A percentile compares a stretch with the other conserved stretches of the same genome.
Evolutionary conservation across 2,329 filamentous ascomycete genomes (phyloP).

Genomic region (Juglanconis sp.): DNA sequence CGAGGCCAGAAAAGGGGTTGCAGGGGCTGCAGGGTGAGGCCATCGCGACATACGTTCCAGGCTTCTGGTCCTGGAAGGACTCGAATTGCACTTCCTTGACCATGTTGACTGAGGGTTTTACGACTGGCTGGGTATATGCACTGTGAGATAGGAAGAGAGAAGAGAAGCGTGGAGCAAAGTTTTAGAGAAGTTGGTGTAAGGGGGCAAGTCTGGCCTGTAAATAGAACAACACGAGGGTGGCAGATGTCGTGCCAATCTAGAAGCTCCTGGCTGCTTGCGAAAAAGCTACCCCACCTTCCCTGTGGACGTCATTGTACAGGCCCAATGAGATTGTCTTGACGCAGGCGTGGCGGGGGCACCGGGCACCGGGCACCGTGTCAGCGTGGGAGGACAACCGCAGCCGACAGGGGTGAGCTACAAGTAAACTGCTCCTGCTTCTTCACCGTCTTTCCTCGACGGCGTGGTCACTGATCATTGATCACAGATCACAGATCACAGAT

Average conservation of each 20-base stretch:
- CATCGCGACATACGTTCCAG: constrained; percentile 79
- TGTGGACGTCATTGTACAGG: constrained; percentile 13
- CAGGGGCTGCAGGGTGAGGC: constrained; percentile 9
- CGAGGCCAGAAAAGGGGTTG: constrained; percentile 8
- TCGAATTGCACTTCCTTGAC: constrained; percentile 75
- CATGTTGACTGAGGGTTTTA: constrained; percentile 50
- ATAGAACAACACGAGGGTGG: no score
- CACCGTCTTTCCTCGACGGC: no score
- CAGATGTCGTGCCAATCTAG: not conserved
- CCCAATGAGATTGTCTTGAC: constrained; percentile 7
- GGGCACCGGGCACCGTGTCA: no score
- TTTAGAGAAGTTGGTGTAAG: not conserved
- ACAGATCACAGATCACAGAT: no score
- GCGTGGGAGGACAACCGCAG: no score
- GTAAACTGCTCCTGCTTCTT: no score
- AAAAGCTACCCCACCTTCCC: constrained; percentile 6
- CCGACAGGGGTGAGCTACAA: no score
- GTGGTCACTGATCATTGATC: no score
- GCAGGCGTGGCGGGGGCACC: constrained; percentile 1
- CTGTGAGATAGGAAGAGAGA: not conserved
- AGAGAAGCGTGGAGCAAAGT: not conserved
- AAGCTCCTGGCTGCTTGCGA: constrained; percentile 9
- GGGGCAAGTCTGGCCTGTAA: not conserved
- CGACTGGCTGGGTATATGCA: constrained; percentile 17
- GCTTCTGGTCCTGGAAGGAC: constrained; percentile 95